Conservation (phyloP, 108 stramenopile genomes). For the Skeletonema tropicum region DNA sequence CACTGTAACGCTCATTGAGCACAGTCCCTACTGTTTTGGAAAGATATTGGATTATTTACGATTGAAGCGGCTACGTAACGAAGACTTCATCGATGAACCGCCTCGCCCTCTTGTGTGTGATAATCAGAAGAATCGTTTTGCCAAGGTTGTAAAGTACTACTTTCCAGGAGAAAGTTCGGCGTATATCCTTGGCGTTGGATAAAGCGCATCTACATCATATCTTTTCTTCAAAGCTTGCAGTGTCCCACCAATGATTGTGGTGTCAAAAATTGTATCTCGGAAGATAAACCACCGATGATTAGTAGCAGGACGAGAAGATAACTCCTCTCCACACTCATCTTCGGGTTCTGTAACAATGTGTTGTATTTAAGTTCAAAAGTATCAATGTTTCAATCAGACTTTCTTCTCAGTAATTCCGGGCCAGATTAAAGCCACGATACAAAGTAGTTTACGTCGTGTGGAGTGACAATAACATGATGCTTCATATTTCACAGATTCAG, state of each 20-base stretch:
- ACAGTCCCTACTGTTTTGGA: constrained; percentile 18
- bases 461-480: too few relatives aligned
- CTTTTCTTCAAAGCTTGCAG: neutral
- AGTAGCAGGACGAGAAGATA: neutral
- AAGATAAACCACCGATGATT: too few relatives aligned
- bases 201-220: too few relatives aligned
- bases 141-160: constrained; percentile 20
- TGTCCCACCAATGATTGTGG: too few relatives aligned
- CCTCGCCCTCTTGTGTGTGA: constrained; percentile 2
- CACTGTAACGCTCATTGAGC: constrained; percentile 38
- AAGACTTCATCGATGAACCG: neutral
- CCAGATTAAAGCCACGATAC: too few relatives aligned
- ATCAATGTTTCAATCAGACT: too few relatives aligned
- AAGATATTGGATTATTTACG: constrained; percentile 8
- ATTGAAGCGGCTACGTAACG: neutral
- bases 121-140: constrained; percentile 12
- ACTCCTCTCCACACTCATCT: neutral
- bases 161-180: constrained; percentile 33
- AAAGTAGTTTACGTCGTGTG: too few relatives aligned
- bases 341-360: neutral
- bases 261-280: too few relatives aligned
- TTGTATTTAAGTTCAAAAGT: neutral
- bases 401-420: too few relatives aligned
- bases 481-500: too few relatives aligned
- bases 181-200: constrained; percentile 7